phyloP scores from a whole-genome alignment of 805 yeast species.

The Wickerhamiella brachini region DNA sequence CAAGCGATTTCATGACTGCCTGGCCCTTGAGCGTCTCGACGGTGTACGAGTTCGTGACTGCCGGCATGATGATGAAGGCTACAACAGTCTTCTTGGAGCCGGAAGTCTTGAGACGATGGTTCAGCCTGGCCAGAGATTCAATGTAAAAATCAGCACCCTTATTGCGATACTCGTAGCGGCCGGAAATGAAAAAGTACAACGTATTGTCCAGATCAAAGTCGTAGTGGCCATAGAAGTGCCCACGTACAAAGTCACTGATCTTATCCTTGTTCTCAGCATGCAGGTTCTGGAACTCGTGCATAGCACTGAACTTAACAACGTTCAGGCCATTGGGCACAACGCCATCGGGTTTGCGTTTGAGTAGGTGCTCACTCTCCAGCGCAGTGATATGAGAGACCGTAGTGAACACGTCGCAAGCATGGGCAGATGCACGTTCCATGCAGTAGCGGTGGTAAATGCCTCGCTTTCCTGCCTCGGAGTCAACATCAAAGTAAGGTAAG shows the following conservation, averaged over 20 bases:
- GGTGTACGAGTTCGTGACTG: slow-evolving; percentile 83
- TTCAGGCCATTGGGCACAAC: slow-evolving; percentile 93
- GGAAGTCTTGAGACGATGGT: slow-evolving; percentile 66
- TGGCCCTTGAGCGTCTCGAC: slow-evolving; percentile 93
- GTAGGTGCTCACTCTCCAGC: slow-evolving; percentile 78
- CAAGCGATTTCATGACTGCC: slow-evolving; percentile 86
- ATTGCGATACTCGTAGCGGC: slow-evolving; percentile 91
- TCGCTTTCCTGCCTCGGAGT: slow-evolving; percentile 93
- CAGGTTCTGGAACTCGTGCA: slow-evolving; percentile 93
- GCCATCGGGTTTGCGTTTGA: slow-evolving; percentile 95
- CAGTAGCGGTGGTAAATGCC: slow-evolving; percentile 97
- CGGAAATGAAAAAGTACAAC: slow-evolving; percentile 88
- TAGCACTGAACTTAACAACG: slow-evolving; percentile 92
- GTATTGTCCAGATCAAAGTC: slow-evolving; percentile 93
- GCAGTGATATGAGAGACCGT: slow-evolving; percentile 98
- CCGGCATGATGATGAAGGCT: slow-evolving; percentile 97
- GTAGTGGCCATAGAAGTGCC: slow-evolving; percentile 93
- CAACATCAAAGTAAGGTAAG: slow-evolving; percentile 79
- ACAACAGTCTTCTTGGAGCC: slow-evolving; percentile 87
- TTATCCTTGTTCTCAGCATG: slow-evolving; percentile 86
- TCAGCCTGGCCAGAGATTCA: slow-evolving; percentile 82
- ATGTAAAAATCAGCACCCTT: slow-evolving; percentile 94
- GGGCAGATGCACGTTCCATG: slow-evolving; percentile 92
- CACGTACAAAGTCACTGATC: slow-evolving; percentile 87
- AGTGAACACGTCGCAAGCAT: slow-evolving; percentile 90